phyloP scores from a whole-genome alignment of 2,329 filamentous ascomycete species.

The Fusarium goolgardi region DNA sequence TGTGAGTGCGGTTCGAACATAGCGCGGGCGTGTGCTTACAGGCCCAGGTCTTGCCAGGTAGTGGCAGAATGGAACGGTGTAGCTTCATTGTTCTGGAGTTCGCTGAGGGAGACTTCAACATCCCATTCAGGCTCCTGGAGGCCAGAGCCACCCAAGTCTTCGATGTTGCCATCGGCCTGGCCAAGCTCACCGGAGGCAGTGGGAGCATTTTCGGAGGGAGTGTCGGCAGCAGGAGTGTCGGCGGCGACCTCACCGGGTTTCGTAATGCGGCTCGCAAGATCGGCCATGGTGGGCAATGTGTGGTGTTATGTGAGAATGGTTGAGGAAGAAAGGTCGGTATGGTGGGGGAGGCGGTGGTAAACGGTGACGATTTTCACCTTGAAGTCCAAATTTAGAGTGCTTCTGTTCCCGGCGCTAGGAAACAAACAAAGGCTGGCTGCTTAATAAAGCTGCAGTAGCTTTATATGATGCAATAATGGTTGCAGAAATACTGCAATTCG shows the following conservation, averaged over 20 bases:
- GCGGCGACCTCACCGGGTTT: conserved; percentile 54
- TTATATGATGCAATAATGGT: background rate
- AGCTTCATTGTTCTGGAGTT: conserved; percentile 85
- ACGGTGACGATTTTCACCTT: conserved; percentile 31
- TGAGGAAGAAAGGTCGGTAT: conserved; percentile 30
- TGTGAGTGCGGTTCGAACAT: conserved; percentile 10
- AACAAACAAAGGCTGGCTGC: conserved; percentile 5
- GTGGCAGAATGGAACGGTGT: conserved; percentile 89
- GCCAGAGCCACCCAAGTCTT: conserved; percentile 60
- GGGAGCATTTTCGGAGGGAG: conserved; percentile 35
- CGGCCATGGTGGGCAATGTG: conserved; percentile 54
- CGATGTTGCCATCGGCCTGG: conserved; percentile 54
- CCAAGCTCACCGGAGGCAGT: conserved; percentile 45
- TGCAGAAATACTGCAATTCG: background rate
- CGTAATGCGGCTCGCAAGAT: conserved; percentile 64
- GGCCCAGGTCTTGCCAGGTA: conserved; percentile 84
- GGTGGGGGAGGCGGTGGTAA: conserved; percentile 29
- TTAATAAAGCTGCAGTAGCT: background rate
- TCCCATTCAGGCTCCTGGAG: conserved; percentile 81
- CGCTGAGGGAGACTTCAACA: conserved; percentile 91
- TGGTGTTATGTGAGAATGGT: conserved; percentile 8
- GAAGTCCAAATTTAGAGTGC: conserved; percentile 25
- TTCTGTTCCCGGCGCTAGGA: conserved; percentile 21
- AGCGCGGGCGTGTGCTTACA: conserved; percentile 64
- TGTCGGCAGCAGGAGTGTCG: conserved; percentile 33